Conservation (phyloP, 2,329 filamentous ascomycete species). For the Arthrobotrys sinensis region DNA sequence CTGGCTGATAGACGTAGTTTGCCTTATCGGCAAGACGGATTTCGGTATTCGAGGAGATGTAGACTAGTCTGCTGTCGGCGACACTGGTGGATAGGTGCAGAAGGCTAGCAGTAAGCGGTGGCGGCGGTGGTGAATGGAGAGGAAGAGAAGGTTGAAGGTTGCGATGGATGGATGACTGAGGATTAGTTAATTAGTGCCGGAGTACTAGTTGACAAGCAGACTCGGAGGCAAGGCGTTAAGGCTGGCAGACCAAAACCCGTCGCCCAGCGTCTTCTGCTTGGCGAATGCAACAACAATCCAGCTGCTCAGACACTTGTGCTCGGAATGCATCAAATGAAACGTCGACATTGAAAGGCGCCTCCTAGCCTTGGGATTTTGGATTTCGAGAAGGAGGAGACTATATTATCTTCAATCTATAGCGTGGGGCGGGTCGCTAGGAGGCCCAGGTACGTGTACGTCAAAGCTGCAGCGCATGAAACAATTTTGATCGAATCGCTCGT, state of each 20-base stretch:
- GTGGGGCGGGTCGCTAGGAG: background rate
- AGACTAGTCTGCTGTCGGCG: background rate
- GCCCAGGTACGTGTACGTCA: background rate
- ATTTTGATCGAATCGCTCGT: background rate
- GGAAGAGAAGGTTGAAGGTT: constrained; percentile 4
- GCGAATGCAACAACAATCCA: constrained; percentile 23
- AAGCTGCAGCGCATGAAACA: background rate
- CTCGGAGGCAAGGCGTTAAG: background rate
- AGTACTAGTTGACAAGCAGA: background rate
- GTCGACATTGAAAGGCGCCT: background rate
- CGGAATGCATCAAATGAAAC: constrained; percentile 18
- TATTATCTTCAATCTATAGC: background rate
- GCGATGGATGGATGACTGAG: constrained; percentile 21
- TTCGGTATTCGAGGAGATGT: background rate
- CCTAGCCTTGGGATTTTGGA: background rate
- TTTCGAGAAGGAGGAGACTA: background rate
- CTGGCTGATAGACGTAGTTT: constrained; percentile 33
- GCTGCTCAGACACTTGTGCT: background rate
- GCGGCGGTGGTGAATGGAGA: background rate
- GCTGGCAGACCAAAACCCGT: constrained; percentile 20
- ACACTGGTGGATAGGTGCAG: background rate
- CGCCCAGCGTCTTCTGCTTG: constrained; percentile 29
- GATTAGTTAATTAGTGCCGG: background rate
- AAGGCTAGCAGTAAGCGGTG: background rate
- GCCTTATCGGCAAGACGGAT: constrained; percentile 10